Percentiles rank a stretch among this genome's conserved stretches.
Evolutionary conservation across 2,329 filamentous ascomycete genomes (phyloP).

Genomic region (Paecilomyces dactylethromorphus): DNA sequence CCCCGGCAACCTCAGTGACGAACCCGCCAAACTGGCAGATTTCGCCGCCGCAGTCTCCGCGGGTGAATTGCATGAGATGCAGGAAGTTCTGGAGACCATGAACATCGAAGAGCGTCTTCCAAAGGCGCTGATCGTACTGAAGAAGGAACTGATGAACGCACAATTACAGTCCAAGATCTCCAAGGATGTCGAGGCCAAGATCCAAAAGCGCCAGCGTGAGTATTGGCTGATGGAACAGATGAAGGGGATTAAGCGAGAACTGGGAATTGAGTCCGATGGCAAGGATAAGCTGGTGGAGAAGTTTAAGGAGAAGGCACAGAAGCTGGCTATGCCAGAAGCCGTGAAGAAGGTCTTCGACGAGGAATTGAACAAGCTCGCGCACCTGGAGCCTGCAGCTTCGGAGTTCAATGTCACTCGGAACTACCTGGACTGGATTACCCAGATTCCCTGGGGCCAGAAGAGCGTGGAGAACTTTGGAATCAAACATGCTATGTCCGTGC

Average conservation of each 20-base stretch:
- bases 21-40: conserved; percentile 90
- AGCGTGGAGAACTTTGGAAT: conserved; percentile 97
- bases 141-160: conserved; percentile 98
- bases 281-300: conserved; percentile 97
- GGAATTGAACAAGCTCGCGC: conserved; percentile 92
- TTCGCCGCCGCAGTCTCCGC: conserved; percentile 96
- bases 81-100: conserved; percentile 81
- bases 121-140: conserved; percentile 85
- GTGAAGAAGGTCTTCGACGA: conserved; percentile 98
- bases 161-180: conserved; percentile 95
- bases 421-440: conserved; percentile 97
- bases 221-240: conserved; percentile 99
- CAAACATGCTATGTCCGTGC: conserved; percentile 76
- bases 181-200: conserved; percentile 95
- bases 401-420: conserved; percentile 99
- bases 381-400: conserved; percentile 89
- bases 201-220: conserved; percentile 92
- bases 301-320: conserved; percentile 91
- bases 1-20: conserved; percentile 87
- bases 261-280: conserved; percentile 94
- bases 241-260: conserved; percentile 93
- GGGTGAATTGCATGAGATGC: conserved; percentile 83
- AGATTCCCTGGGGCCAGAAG: conserved; percentile 93
- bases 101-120: conserved; percentile 89
- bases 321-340: conserved; percentile 91